Percentiles rank a stretch among this genome's conserved stretches.
Evolutionary conservation across 1,139 yeast genomes (phyloP).

Genomic region (Geotrichum reessii): DNA sequence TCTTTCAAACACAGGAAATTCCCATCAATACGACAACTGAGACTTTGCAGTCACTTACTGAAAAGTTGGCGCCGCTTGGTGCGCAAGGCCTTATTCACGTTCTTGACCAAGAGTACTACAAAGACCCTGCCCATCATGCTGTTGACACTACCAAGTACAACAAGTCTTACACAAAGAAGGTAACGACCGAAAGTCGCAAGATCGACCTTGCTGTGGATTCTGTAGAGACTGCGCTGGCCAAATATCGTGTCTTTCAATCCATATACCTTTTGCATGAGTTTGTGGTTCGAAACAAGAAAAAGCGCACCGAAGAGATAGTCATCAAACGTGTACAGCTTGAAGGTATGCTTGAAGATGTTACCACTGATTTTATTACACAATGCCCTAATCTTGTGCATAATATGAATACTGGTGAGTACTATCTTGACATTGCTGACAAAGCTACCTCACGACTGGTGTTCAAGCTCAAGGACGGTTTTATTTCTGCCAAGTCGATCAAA

Average conservation of each 20-base stretch:
- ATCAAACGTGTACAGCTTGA: slow-evolving; percentile 15
- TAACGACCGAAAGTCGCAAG: slow-evolving; percentile 40
- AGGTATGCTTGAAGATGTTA: slow-evolving; percentile 6
- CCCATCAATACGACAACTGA: slow-evolving; percentile 39
- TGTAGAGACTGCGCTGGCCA: slow-evolving; percentile 42
- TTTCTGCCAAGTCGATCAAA: slow-evolving; percentile 16
- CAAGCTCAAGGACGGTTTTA: slow-evolving; percentile 19
- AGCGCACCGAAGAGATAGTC: slow-evolving; percentile 5
- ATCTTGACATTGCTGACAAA: slow-evolving; percentile 5
- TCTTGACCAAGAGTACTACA: slow-evolving; percentile 37
- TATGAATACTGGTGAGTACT: slow-evolving; percentile 14
- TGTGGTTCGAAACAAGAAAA: slow-evolving; percentile 18
- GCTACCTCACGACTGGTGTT: slow-evolving; percentile 13
- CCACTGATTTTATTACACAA: background rate
- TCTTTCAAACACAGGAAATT: slow-evolving; percentile 29
- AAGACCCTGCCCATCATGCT: slow-evolving; percentile 14
- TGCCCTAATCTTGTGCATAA: background rate
- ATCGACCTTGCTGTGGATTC: slow-evolving; percentile 44
- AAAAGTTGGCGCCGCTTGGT: slow-evolving; percentile 53
- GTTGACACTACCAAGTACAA: slow-evolving; percentile 27
- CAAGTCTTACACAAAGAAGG: slow-evolving; percentile 55
- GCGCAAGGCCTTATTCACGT: slow-evolving; percentile 51
- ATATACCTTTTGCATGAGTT: slow-evolving; percentile 46
- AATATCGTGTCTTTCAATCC: slow-evolving; percentile 55
- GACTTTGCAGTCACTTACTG: slow-evolving; percentile 41